Evolutionary conservation across 352 stramenopile genomes (phyloP).

Genomic region (Phytophthora boehmeriae): DNA sequence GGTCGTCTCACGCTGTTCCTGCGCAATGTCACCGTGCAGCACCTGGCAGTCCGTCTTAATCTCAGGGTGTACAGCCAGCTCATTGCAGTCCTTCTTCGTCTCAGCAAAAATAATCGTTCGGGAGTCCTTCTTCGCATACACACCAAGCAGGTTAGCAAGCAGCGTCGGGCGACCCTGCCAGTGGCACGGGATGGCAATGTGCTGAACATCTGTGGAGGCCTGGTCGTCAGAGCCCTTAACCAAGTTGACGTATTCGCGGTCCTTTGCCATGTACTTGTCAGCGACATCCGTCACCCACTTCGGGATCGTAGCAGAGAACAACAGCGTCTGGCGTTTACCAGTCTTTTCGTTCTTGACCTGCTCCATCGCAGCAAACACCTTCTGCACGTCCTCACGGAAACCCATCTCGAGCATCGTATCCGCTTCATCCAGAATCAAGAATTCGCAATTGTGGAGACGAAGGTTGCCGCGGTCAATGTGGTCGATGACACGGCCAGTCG

Average conservation of each 20-base stretch:
- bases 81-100: constrained; percentile 96
- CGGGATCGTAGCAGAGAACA: constrained; percentile 96
- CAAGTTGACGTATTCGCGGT: constrained; percentile 91
- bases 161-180: constrained; percentile 87
- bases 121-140: constrained; percentile 88
- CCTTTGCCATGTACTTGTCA: constrained; percentile 90
- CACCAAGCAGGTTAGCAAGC: constrained; percentile 75
- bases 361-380: constrained; percentile 89
- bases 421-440: constrained; percentile 94
- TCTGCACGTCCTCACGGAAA: constrained; percentile 95
- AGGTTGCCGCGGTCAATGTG: constrained; percentile 93
- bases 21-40: constrained; percentile 97
- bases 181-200: constrained; percentile 93
- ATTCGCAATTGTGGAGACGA: constrained; percentile 86
- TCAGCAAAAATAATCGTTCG: constrained; percentile 95
- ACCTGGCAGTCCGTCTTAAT: constrained; percentile 89
- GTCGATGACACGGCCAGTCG: constrained; percentile 93
- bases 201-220: constrained; percentile 91
- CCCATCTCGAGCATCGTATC: constrained; percentile 97
- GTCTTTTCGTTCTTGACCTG: constrained; percentile 61
- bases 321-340: constrained; percentile 79
- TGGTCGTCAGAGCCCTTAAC: constrained; percentile 91
- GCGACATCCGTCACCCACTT: constrained; percentile 92
- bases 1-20: constrained; percentile 97
- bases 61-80: constrained; percentile 88